phyloP scores from a whole-genome alignment of 495 filamentous ascomycete genomes.

The Hyaloscypha finlandica region DNA sequence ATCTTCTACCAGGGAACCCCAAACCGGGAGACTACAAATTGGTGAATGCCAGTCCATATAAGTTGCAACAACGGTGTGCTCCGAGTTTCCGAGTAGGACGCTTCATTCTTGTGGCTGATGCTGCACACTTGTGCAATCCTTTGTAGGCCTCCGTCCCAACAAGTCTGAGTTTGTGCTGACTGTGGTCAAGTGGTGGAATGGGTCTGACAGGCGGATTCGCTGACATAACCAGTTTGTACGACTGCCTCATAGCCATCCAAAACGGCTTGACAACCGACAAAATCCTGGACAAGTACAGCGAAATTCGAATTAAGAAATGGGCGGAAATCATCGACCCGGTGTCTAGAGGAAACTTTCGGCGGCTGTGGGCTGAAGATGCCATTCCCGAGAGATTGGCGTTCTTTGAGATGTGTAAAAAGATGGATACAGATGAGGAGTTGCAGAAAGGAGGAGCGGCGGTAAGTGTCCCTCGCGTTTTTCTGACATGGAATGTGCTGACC shows the following conservation, averaged over 20 bases:
- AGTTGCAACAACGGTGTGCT: slow-evolving; percentile 63
- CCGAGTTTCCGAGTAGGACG: slow-evolving; percentile 56
- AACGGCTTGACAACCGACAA: slow-evolving; percentile 52
- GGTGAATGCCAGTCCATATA: slow-evolving; percentile 57
- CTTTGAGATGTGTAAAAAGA: slow-evolving; percentile 31
- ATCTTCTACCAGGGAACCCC: slow-evolving; percentile 60
- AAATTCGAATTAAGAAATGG: slow-evolving; percentile 59
- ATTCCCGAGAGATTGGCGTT: slow-evolving; percentile 41
- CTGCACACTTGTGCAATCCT: slow-evolving; percentile 59
- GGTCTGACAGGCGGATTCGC: slow-evolving; percentile 64
- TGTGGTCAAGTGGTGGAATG: slow-evolving; percentile 46
- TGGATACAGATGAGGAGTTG: slow-evolving; percentile 36
- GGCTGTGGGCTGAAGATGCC: slow-evolving; percentile 43
- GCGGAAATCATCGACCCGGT: slow-evolving; percentile 57
- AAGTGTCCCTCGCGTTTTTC: neutral
- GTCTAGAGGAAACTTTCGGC: slow-evolving; percentile 53
- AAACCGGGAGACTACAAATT: slow-evolving; percentile 59
- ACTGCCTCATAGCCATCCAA: slow-evolving; percentile 59
- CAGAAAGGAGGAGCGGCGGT: slow-evolving; percentile 25
- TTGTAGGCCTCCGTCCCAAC: slow-evolving; percentile 23
- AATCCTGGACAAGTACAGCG: slow-evolving; percentile 59
- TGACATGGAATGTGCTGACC: neutral
- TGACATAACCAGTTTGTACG: slow-evolving; percentile 58
- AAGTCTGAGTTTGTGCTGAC: neutral
- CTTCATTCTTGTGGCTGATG: slow-evolving; percentile 61